A percentile compares a stretch with the other conserved stretches of the same genome.
These are phyloP conservation scores for Ceratocystis albifundus DNA, from an alignment of 2,329 filamentous ascomycete species.

Conservation along the genomic window DNA sequence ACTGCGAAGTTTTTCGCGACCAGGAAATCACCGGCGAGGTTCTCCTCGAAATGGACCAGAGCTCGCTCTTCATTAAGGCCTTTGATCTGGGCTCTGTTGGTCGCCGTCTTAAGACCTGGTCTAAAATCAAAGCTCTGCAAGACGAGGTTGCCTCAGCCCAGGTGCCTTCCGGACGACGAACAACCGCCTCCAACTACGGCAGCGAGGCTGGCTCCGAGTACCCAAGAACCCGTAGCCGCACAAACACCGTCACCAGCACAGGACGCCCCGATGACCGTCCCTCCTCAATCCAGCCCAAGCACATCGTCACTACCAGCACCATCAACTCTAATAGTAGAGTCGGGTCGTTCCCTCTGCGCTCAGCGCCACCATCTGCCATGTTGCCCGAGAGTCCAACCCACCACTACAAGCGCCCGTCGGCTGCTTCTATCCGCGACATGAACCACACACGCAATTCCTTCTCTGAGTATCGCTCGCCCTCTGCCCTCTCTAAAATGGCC, in stretches of 20 bases:
- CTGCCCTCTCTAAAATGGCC: slow-evolving; percentile 69
- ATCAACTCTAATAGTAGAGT: slow-evolving; percentile 41
- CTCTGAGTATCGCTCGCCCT: slow-evolving; percentile 43
- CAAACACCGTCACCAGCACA: slow-evolving; percentile 44
- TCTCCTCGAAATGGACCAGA: slow-evolving; percentile 86
- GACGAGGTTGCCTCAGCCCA: slow-evolving; percentile 57
- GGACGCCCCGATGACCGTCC: slow-evolving; percentile 36
- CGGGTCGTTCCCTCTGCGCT: slow-evolving; percentile 26
- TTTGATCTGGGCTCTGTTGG: slow-evolving; percentile 90
- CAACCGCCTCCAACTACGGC: slow-evolving; percentile 43
- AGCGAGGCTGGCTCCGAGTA: slow-evolving; percentile 47
- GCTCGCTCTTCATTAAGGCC: slow-evolving; percentile 87
- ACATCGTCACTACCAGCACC: slow-evolving; percentile 37
- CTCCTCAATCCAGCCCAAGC: slow-evolving; percentile 38
- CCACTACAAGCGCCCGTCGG: slow-evolving; percentile 52
- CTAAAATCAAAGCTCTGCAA: slow-evolving; percentile 85
- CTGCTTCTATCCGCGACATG: slow-evolving; percentile 68
- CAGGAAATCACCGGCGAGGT: slow-evolving; percentile 95
- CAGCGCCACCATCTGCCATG: slow-evolving; percentile 23
- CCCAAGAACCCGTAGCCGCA: slow-evolving; percentile 42
- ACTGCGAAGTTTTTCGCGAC: slow-evolving; percentile 88
- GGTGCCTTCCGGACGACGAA: slow-evolving; percentile 35
- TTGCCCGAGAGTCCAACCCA: slow-evolving; percentile 37
- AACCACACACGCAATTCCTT: slow-evolving; percentile 54
- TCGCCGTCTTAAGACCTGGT: slow-evolving; percentile 83